A percentile compares a stretch with the other conserved stretches of the same genome.
phyloP scores from a whole-genome alignment of 805 yeast genomes.

The Yamadazyma kitorensis region DNA sequence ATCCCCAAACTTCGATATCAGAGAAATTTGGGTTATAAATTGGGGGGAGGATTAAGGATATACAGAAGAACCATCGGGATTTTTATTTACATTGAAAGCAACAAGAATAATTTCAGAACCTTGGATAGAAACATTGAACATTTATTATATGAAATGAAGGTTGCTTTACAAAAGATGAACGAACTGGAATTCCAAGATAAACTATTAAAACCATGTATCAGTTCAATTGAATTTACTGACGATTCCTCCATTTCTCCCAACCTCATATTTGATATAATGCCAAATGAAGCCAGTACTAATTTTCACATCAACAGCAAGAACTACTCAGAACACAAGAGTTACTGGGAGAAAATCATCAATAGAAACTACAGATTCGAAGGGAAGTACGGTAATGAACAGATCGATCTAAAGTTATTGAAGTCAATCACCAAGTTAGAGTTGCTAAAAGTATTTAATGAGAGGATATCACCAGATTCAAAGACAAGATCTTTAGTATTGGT shows the following conservation, averaged over 20 bases:
- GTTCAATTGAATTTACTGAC: not conserved
- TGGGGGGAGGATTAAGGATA: conserved; percentile 9
- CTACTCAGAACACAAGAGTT: conserved; percentile 38
- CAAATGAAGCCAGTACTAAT: conserved; percentile 27
- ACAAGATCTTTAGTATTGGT: conserved; percentile 6
- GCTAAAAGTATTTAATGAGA: conserved; percentile 1
- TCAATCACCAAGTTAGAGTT: conserved; percentile 20
- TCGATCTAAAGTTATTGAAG: conserved; percentile 30
- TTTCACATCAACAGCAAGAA: conserved; percentile 14
- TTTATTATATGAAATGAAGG: conserved; percentile 4
- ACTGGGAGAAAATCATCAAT: conserved; percentile 50
- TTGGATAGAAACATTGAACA: conserved; percentile 9
- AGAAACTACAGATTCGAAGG: conserved; percentile 40
- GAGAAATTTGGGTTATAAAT: conserved; percentile 10
- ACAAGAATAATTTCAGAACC: conserved; percentile 2
- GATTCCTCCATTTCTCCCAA: conserved; percentile 16
- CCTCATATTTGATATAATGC: conserved; percentile 21
- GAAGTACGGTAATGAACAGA: conserved; percentile 25
- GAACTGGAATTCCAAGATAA: conserved; percentile 3
- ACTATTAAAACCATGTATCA: conserved; percentile 5
- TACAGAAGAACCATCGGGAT: conserved; percentile 12
- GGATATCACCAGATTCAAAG: conserved; percentile 8
- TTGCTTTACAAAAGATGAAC: not conserved
- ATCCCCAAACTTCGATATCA: conserved; percentile 3
- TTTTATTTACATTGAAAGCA: conserved; percentile 12